A percentile compares a stretch with the other conserved stretches of the same genome.
phyloP scores from a whole-genome alignment of 345 rosid genomes.

The Reutealis trisperma region DNA sequence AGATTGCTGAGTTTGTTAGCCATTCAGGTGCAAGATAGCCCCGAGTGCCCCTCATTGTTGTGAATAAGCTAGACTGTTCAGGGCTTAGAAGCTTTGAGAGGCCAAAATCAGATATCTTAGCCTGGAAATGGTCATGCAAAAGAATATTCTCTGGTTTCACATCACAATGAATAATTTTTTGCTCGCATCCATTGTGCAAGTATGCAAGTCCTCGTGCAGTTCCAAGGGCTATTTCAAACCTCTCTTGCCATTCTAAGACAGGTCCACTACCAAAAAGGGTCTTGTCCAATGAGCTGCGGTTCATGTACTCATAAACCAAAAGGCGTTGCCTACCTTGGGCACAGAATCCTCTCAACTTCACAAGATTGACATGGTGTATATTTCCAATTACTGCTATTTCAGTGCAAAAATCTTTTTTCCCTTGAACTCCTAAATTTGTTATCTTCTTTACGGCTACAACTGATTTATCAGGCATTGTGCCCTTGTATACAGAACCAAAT shows the following conservation, averaged over 20 bases:
- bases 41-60: conserved; percentile 34
- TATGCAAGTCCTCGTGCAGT: conserved; percentile 33
- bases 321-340: conserved; percentile 29
- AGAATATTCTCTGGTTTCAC: conserved; percentile 36
- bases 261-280: conserved; percentile 25
- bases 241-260: conserved; percentile 28
- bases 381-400: conserved; percentile 34
- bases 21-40: conserved; percentile 38
- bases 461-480: conserved; percentile 21
- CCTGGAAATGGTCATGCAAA: conserved; percentile 21
- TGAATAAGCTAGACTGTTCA: conserved; percentile 29
- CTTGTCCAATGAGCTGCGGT: conserved; percentile 27
- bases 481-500: conserved; percentile 32
- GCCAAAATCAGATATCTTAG: conserved; percentile 33
- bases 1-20: conserved; percentile 26
- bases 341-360: conserved; percentile 30
- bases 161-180: conserved; percentile 31
- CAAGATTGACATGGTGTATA: conserved; percentile 30
- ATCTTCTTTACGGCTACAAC: conserved; percentile 30
- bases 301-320: conserved; percentile 34
- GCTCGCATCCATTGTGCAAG: conserved; percentile 25
- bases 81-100: conserved; percentile 32
- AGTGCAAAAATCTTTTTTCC: conserved; percentile 30
- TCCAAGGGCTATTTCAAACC: conserved; percentile 30
- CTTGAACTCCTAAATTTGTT: conserved; percentile 25